A percentile compares a stretch with the other conserved stretches of the same genome.
These are phyloP conservation scores for Pseudonitzschia multiseries DNA, from an alignment of 108 stramenopile species.

Conservation along the genomic window DNA sequence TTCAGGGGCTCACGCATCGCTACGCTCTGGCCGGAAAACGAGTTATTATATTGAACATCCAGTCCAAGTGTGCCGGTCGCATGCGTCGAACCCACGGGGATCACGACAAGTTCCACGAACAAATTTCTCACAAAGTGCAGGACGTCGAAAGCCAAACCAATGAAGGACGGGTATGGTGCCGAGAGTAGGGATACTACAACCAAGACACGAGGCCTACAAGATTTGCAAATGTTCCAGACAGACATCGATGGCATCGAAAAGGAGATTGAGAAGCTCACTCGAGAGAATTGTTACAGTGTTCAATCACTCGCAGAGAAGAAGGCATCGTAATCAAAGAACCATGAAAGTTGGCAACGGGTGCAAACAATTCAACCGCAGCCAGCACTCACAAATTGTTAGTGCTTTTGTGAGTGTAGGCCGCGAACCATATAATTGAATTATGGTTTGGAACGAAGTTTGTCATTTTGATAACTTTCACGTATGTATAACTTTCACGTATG, in stretches of 20 bases:
- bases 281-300: background rate
- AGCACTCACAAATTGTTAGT: too few species aligned
- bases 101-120: conserved; percentile 30
- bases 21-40: conserved; percentile 41
- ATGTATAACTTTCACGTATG: too few species aligned
- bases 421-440: too few species aligned
- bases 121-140: conserved; percentile 25
- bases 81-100: conserved; percentile 47
- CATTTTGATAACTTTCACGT: too few species aligned
- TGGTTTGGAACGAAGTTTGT: too few species aligned
- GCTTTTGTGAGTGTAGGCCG: too few species aligned
- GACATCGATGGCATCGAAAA: background rate
- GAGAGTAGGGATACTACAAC: background rate
- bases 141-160: conserved; percentile 2
- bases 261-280: conserved; percentile 4
- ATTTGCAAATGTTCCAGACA: background rate
- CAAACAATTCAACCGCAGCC: background rate
- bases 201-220: background rate
- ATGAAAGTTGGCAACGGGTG: background rate
- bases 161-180: background rate
- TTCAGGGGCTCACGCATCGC: conserved; percentile 48
- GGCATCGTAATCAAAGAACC: background rate
- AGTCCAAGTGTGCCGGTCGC: conserved; percentile 32
- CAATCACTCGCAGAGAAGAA: conserved; percentile 1
- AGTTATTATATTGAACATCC: conserved; percentile 36